Evolutionary conservation across 768 basidiomycete species (phyloP).

Genomic region (Tulasnella sp.): DNA sequence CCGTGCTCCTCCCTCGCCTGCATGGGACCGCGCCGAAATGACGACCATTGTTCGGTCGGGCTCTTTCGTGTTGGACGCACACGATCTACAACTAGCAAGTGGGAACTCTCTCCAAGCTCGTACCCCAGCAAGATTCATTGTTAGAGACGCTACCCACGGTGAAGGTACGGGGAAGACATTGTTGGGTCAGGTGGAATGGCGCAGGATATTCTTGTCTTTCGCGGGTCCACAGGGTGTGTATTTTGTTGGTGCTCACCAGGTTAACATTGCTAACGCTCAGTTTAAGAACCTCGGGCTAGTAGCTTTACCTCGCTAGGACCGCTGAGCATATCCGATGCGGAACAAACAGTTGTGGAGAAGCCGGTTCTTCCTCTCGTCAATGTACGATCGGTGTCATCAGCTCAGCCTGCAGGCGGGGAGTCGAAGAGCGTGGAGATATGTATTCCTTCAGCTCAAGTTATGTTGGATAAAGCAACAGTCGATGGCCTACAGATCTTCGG

Average conservation of each 20-base stretch:
- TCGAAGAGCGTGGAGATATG: background rate
- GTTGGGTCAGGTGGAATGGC: conserved; percentile 13
- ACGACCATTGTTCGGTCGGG: conserved; percentile 45
- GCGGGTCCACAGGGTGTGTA: conserved; percentile 17
- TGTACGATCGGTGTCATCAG: background rate
- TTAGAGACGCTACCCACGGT: conserved; percentile 18
- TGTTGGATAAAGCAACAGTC: conserved; percentile 48
- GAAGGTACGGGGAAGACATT: conserved; percentile 8
- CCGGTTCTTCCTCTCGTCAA: conserved; percentile 1
- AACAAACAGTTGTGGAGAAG: background rate
- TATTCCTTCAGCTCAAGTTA: conserved; percentile 26
- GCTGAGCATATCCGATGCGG: background rate
- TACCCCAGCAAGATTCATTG: conserved; percentile 28
- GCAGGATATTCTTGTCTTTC: conserved; percentile 11
- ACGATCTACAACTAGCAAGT: conserved; percentile 33
- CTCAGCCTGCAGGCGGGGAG: background rate
- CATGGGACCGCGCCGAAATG: conserved; percentile 16
- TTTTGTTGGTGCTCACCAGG: background rate
- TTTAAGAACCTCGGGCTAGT: conserved; percentile 13
- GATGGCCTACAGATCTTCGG: conserved; percentile 80
- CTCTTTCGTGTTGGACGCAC: conserved; percentile 51
- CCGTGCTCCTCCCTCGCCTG: conserved; percentile 50
- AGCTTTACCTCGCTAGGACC: conserved; percentile 14
- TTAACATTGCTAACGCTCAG: background rate
- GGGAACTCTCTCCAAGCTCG: conserved; percentile 13